These are phyloP conservation scores for Cryptomeria japonica DNA, from an alignment of 75 land plant species.

Conservation along the genomic window DNA sequence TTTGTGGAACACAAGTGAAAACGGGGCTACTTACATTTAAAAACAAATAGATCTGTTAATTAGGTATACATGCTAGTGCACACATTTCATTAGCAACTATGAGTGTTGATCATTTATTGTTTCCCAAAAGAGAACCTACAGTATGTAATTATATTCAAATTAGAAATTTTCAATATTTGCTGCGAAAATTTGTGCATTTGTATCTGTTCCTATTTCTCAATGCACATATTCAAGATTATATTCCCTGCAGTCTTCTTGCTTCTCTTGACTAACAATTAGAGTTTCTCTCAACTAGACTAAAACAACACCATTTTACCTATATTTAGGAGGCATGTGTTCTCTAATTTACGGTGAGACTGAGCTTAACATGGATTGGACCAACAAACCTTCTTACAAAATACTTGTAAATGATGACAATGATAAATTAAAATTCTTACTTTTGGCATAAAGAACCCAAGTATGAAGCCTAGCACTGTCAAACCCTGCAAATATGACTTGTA, in stretches of 20 bases:
- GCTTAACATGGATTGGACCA: background rate
- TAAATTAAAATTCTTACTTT: slow-evolving; percentile 15
- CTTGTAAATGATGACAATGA: background rate
- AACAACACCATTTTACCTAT: background rate
- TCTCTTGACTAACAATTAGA: background rate
- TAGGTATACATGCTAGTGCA: background rate
- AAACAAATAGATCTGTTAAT: background rate
- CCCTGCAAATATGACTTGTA: slow-evolving; percentile 29
- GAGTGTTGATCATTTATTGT: background rate
- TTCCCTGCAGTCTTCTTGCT: background rate
- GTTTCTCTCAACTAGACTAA: background rate
- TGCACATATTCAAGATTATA: background rate
- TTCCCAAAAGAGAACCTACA: too few relatives aligned
- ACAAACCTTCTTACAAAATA: background rate
- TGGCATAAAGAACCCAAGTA: slow-evolving; percentile 23
- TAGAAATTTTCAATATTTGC: background rate
- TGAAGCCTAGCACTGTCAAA: slow-evolving; percentile 22
- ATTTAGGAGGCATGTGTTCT: background rate
- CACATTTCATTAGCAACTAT: background rate
- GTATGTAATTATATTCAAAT: too few relatives aligned
- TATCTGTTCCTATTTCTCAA: background rate
- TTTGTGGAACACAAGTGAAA: background rate
- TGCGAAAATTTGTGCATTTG: background rate
- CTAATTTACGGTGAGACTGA: background rate
- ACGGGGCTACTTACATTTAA: background rate